Evolutionary conservation across 2,329 filamentous ascomycete species (phyloP).

Genomic region (Davidsoniella neocaledoniae): DNA sequence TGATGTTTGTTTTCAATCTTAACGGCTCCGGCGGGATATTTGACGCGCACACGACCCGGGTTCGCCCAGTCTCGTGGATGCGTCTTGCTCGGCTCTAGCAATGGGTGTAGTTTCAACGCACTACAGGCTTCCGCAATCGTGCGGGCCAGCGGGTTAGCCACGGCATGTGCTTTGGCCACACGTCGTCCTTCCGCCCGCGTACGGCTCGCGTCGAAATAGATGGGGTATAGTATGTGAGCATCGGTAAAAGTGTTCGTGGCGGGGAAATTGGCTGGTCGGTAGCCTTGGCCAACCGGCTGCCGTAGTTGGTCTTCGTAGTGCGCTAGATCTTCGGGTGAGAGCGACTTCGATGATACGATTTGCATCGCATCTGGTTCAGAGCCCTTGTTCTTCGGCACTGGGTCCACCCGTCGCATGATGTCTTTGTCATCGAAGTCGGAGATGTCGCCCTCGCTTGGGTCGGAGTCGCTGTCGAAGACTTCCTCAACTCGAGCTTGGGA

Average conservation of each 20-base stretch:
- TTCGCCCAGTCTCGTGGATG: conserved; percentile 98
- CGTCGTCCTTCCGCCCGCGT: conserved; percentile 66
- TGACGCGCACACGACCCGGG: conserved; percentile 72
- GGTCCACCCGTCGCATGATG: conserved; percentile 28
- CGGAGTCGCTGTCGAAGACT: conserved; percentile 70
- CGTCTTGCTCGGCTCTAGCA: conserved; percentile 79
- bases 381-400: neutral
- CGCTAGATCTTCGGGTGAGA: neutral
- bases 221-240: conserved; percentile 81
- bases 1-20: conserved; percentile 67
- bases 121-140: conserved; percentile 80
- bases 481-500: conserved; percentile 75
- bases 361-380: conserved; percentile 10
- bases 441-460: conserved; percentile 78
- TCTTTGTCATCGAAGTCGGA: conserved; percentile 42
- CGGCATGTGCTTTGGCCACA: conserved; percentile 54
- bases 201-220: conserved; percentile 77
- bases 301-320: neutral
- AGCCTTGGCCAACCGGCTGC: conserved; percentile 11
- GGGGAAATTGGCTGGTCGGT: conserved; percentile 20
- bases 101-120: conserved; percentile 49
- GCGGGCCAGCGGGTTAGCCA: conserved; percentile 70
- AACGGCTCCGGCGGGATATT: conserved; percentile 37
- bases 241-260: conserved; percentile 46
- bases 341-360: conserved; percentile 13